Evolutionary conservation across 139 green algal genomes (phyloP).

Genomic region (Chlamydomonas asymmetrica): DNA sequence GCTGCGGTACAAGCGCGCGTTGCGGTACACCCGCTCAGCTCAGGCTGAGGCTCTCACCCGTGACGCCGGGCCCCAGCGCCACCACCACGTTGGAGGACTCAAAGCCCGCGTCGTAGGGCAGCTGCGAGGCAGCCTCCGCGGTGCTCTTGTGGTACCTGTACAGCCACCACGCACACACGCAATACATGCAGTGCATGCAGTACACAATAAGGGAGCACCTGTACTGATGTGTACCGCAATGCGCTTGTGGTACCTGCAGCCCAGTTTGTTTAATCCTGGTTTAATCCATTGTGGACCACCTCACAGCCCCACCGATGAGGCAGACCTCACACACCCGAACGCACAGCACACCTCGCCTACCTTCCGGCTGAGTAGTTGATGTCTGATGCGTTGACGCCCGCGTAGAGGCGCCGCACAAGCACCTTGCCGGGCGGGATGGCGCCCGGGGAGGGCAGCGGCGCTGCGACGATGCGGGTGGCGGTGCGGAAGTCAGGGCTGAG

Average conservation of each 20-base stretch:
- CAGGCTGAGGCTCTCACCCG: too few species aligned
- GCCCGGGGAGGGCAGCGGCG: constrained; percentile 8
- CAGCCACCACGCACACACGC: not conserved
- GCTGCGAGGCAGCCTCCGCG: constrained; percentile 44
- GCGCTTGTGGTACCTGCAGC: too few species aligned
- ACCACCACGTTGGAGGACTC: constrained; percentile 75
- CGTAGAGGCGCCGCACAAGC: constrained; percentile 66
- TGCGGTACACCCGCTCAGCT: too few species aligned
- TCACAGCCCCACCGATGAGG: too few species aligned
- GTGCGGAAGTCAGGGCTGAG: constrained; percentile 66
- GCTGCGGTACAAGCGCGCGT: too few species aligned
- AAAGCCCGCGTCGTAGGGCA: constrained; percentile 83
- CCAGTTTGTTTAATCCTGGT: too few species aligned
- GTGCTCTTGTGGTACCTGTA: constrained; percentile 59
- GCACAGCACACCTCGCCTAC: constrained; percentile 1
- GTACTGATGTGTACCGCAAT: too few species aligned
- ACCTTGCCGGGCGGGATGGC: constrained; percentile 41
- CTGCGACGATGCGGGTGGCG: constrained; percentile 51
- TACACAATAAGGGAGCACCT: too few species aligned
- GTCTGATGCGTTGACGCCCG: constrained; percentile 81
- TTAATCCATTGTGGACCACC: too few species aligned
- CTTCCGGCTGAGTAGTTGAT: constrained; percentile 80
- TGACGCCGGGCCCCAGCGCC: constrained; percentile 42
- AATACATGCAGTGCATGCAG: too few species aligned
- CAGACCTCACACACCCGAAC: too few species aligned